phyloP scores from a whole-genome alignment of 2,329 filamentous ascomycete genomes.

The Huntiella moniliformis region DNA sequence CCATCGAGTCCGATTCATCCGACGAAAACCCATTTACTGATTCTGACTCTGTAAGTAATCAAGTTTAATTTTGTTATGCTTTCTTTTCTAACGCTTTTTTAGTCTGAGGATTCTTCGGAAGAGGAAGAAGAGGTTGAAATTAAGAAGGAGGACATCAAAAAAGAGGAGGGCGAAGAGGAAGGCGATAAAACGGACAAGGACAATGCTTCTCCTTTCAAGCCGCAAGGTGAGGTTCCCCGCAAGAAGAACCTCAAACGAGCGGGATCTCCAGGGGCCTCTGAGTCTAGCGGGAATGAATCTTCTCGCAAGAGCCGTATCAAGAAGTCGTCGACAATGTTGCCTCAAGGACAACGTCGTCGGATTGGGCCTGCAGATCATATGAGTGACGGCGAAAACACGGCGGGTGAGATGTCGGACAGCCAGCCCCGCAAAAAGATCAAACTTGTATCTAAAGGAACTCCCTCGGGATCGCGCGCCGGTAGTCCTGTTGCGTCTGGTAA shows the following conservation, averaged over 20 bases:
- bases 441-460: constrained; percentile 32
- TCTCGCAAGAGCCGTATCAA: constrained; percentile 57
- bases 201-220: constrained; percentile 33
- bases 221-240: constrained; percentile 30
- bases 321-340: constrained; percentile 14
- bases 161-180: constrained; percentile 39
- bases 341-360: constrained; percentile 23
- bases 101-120: constrained; percentile 18
- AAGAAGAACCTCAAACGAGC: constrained; percentile 60
- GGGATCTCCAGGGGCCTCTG: constrained; percentile 71
- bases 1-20: constrained; percentile 56
- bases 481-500: constrained; percentile 33
- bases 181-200: constrained; percentile 45
- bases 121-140: constrained; percentile 21
- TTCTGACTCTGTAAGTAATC: constrained; percentile 18
- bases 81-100: background rate
- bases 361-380: constrained; percentile 35
- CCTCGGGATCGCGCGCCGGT: constrained; percentile 38
- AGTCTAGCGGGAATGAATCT: constrained; percentile 82
- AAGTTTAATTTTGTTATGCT: background rate
- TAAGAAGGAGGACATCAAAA: constrained; percentile 23
- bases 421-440: constrained; percentile 30
- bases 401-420: constrained; percentile 45
- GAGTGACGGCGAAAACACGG: constrained; percentile 56
- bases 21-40: constrained; percentile 23